phyloP scores from a whole-genome alignment of 768 basidiomycete species.

The Tricholoma sp. region DNA sequence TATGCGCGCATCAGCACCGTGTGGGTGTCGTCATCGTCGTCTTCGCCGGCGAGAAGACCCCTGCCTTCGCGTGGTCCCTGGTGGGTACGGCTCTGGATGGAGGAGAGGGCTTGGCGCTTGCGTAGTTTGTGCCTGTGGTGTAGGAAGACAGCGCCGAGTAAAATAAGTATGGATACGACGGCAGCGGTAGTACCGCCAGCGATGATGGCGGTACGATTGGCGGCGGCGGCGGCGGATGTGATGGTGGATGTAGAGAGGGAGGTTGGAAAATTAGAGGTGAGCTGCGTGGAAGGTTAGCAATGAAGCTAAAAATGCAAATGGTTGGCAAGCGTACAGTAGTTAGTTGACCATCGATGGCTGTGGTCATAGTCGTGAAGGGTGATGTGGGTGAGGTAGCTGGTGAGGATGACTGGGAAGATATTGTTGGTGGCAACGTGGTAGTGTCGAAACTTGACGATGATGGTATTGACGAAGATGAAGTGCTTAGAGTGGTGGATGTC shows the following conservation, averaged over 20 bases:
- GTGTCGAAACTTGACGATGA: background rate
- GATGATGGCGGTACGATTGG: conserved; percentile 33
- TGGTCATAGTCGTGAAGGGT: background rate
- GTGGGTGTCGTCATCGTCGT: conserved; percentile 27
- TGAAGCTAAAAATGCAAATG: background rate
- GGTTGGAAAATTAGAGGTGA: conserved; percentile 11
- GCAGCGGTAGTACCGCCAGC: conserved; percentile 16
- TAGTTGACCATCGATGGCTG: background rate
- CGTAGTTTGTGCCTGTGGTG: conserved; percentile 18
- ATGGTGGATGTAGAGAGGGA: conserved; percentile 20
- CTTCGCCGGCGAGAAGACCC: conserved; percentile 31
- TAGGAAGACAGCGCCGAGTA: background rate
- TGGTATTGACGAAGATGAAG: background rate
- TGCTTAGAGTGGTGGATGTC: background rate
- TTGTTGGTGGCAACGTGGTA: background rate
- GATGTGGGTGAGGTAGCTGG: background rate
- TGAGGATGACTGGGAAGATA: background rate
- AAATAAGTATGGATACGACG: background rate
- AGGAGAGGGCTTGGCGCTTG: conserved; percentile 11
- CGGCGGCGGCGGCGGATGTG: conserved; percentile 5
- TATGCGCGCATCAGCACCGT: conserved; percentile 8
- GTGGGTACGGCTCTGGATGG: conserved; percentile 3
- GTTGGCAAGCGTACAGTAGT: background rate
- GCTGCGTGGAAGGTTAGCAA: background rate
- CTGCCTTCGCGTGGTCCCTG: conserved; percentile 13